Evolutionary conservation across 768 basidiomycete species (phyloP).

Genomic region (Termitomyces sp.): DNA sequence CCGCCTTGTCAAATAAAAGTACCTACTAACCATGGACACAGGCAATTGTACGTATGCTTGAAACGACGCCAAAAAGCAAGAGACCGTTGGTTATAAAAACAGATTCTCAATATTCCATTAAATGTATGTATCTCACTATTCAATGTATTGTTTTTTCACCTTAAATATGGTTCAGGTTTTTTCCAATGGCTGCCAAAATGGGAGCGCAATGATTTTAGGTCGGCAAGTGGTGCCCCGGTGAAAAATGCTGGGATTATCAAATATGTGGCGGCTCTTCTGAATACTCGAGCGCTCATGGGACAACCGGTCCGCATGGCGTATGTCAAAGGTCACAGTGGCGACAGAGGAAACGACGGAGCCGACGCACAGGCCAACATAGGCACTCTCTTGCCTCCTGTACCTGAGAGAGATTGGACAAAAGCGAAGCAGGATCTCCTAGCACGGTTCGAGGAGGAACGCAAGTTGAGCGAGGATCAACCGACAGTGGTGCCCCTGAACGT

Average conservation of each 20-base stretch:
- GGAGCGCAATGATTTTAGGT: constrained; percentile 49
- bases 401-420: constrained; percentile 62
- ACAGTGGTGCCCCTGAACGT: not conserved
- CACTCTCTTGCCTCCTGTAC: constrained; percentile 27
- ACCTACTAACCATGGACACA: constrained; percentile 24
- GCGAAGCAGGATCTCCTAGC: constrained; percentile 20
- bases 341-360: constrained; percentile 83
- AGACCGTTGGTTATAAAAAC: constrained; percentile 71
- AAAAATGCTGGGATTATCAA: constrained; percentile 72
- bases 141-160: constrained; percentile 4
- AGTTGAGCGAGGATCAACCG: not conserved
- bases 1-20: not conserved
- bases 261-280: constrained; percentile 63
- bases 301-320: constrained; percentile 63
- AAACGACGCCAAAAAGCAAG: constrained; percentile 57
- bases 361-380: constrained; percentile 71
- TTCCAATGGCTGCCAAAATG: constrained; percentile 67
- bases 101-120: constrained; percentile 82
- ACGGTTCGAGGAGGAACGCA: constrained; percentile 5
- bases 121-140: constrained; percentile 45
- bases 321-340: constrained; percentile 78
- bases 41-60: constrained; percentile 83
- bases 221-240: constrained; percentile 48
- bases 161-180: constrained; percentile 49
- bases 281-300: constrained; percentile 44